Conservation (phyloP, 805 yeast genomes). For the Torulaspora maleeae region DNA sequence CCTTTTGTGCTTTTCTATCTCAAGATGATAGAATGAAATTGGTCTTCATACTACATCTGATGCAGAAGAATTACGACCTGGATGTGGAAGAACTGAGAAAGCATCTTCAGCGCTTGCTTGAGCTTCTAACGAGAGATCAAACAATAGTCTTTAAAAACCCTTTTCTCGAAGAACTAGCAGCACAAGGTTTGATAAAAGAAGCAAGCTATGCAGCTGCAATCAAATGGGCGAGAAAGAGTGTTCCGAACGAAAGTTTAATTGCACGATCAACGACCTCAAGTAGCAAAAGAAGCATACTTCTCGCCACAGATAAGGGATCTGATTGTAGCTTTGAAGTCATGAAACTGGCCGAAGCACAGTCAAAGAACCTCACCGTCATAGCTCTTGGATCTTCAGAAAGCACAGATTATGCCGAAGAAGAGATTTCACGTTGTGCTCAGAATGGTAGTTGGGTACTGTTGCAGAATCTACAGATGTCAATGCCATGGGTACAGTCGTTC, state of each 20-base stretch:
- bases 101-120: not conserved
- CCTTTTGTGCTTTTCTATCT: constrained; percentile 45
- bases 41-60: constrained; percentile 38
- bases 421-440: constrained; percentile 44
- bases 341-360: constrained; percentile 37
- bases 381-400: constrained; percentile 78
- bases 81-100: constrained; percentile 14
- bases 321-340: constrained; percentile 62
- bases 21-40: constrained; percentile 44
- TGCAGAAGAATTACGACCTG: constrained; percentile 13
- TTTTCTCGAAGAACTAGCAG: constrained; percentile 1
- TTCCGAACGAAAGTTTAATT: constrained; percentile 1
- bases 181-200: constrained; percentile 4
- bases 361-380: constrained; percentile 39
- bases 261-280: constrained; percentile 4
- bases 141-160: not conserved
- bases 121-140: not conserved
- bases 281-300: constrained; percentile 35
- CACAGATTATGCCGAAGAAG: constrained; percentile 48
- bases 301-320: constrained; percentile 55
- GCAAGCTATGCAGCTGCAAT: constrained; percentile 14
- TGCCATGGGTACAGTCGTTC: constrained; percentile 54
- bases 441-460: constrained; percentile 66
- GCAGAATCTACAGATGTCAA: constrained; percentile 76
- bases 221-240: not conserved